Percentiles rank a stretch among this genome's conserved stretches.
phyloP scores from a whole-genome alignment of 352 stramenopile genomes.

The Pythium apleroticum region DNA sequence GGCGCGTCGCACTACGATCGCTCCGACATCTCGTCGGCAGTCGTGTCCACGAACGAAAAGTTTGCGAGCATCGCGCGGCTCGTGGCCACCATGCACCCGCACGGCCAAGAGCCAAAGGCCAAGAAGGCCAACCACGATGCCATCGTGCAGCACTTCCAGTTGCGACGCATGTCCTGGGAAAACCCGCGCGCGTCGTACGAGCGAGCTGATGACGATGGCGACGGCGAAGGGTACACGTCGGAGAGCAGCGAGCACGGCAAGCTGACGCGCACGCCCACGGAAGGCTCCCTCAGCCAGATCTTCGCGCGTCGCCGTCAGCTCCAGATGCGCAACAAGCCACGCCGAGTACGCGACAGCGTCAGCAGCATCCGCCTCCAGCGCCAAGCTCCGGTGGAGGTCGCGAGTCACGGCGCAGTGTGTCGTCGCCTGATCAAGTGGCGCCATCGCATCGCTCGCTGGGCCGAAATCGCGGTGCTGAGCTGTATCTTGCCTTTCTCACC shows the following conservation, averaged over 20 bases:
- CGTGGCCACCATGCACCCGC: slow-evolving; percentile 12
- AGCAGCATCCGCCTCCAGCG: background rate
- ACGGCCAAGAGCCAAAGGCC: slow-evolving; percentile 7
- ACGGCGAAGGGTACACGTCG: background rate
- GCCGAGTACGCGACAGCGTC: slow-evolving; percentile 11
- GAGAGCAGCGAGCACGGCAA: background rate
- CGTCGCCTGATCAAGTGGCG: background rate
- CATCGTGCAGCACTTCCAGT: slow-evolving; percentile 28
- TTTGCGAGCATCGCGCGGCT: slow-evolving; percentile 22
- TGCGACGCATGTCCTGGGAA: slow-evolving; percentile 20
- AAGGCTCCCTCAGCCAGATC: slow-evolving; percentile 16
- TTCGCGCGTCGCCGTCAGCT: slow-evolving; percentile 16
- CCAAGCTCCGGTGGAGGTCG: background rate
- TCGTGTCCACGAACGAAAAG: slow-evolving; percentile 10
- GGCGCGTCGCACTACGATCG: slow-evolving; percentile 14
- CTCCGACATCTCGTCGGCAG: slow-evolving; percentile 18
- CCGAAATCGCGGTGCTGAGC: background rate
- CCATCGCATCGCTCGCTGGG: background rate
- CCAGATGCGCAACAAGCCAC: slow-evolving; percentile 5
- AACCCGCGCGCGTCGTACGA: slow-evolving; percentile 14
- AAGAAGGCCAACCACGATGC: slow-evolving; percentile 27
- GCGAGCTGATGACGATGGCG: background rate
- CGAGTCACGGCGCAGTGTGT: background rate
- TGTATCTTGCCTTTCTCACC: slow-evolving; percentile 11
- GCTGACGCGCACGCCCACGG: background rate